These are phyloP conservation scores for Skeletonema potamos DNA, from an alignment of 108 stramenopile genomes.

Conservation along the genomic window DNA sequence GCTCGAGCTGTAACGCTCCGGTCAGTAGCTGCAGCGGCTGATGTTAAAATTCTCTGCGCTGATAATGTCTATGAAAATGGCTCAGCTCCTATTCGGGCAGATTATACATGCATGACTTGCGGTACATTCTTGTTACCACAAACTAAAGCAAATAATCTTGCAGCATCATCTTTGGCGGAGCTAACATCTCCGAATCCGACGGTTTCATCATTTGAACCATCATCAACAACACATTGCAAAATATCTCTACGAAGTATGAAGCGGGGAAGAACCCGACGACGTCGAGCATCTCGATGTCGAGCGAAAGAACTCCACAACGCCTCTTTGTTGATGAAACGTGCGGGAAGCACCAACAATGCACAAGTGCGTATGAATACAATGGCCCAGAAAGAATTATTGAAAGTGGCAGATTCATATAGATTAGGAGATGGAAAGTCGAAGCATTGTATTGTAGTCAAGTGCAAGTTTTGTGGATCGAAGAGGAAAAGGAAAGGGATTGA, in stretches of 20 bases:
- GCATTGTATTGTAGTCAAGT: slow-evolving; percentile 29
- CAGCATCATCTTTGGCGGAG: background rate
- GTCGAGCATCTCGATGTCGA: slow-evolving; percentile 26
- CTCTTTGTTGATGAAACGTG: slow-evolving; percentile 17
- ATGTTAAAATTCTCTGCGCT: background rate
- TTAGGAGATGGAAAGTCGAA: slow-evolving; percentile 36
- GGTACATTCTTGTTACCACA: slow-evolving; percentile 29
- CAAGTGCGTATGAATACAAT: slow-evolving; percentile 3
- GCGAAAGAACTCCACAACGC: slow-evolving; percentile 19
- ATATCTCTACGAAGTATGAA: slow-evolving; percentile 17
- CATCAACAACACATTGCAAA: slow-evolving; percentile 2
- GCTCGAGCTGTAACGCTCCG: slow-evolving; percentile 11
- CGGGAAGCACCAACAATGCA: background rate
- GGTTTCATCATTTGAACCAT: too few species aligned
- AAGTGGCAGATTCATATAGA: slow-evolving; percentile 15
- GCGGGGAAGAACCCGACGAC: slow-evolving; percentile 24
- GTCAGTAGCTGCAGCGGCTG: background rate
- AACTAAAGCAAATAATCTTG: too few species aligned
- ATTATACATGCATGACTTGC: slow-evolving; percentile 31
- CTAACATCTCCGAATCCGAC: too few species aligned
- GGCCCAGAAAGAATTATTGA: background rate
- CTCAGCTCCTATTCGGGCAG: background rate
- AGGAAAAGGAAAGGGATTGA: slow-evolving; percentile 41
- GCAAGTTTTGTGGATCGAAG: slow-evolving; percentile 29
- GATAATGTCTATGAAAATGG: background rate